phyloP scores from a whole-genome alignment of 1,284 basidiomycete genomes.

The Trichosporon sp. region DNA sequence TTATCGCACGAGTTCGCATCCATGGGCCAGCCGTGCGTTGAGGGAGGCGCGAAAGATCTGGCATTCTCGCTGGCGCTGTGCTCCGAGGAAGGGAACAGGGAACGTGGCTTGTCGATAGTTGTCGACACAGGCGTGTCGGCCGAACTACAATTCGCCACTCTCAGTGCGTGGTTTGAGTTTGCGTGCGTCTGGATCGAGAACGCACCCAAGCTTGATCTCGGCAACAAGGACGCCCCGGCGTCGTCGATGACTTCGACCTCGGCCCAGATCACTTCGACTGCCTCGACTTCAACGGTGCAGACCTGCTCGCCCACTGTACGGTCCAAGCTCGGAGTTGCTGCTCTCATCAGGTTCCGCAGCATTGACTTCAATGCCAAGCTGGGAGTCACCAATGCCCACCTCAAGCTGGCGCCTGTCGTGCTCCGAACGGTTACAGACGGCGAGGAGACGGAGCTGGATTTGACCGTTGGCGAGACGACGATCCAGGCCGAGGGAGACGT shows the following conservation, averaged over 20 bases:
- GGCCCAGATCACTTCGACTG: background rate
- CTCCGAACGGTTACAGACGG: slow-evolving; percentile 49
- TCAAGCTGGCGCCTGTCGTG: slow-evolving; percentile 65
- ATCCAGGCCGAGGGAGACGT: slow-evolving; percentile 72
- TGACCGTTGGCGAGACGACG: slow-evolving; percentile 67
- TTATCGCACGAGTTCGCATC: slow-evolving; percentile 68
- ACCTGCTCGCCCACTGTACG: background rate
- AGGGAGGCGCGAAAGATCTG: slow-evolving; percentile 52
- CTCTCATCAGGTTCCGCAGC: slow-evolving; percentile 70
- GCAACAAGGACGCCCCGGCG: slow-evolving; percentile 7
- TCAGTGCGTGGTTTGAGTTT: slow-evolving; percentile 52
- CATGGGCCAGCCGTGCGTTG: slow-evolving; percentile 45
- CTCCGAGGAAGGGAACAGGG: slow-evolving; percentile 22
- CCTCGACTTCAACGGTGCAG: background rate
- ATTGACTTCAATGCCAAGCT: slow-evolving; percentile 75
- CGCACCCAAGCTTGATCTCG: slow-evolving; percentile 41
- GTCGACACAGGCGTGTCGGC: slow-evolving; percentile 48
- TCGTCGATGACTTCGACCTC: slow-evolving; percentile 14
- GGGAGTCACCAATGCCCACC: slow-evolving; percentile 62
- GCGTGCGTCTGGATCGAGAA: slow-evolving; percentile 52
- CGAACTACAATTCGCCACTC: slow-evolving; percentile 49
- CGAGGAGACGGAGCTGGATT: slow-evolving; percentile 58
- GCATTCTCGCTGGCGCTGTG: slow-evolving; percentile 45
- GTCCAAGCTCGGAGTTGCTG: slow-evolving; percentile 40
- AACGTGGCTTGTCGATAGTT: slow-evolving; percentile 60